Conservation (phyloP, 768 basidiomycete genomes). For the Boletellus emodensis region DNA sequence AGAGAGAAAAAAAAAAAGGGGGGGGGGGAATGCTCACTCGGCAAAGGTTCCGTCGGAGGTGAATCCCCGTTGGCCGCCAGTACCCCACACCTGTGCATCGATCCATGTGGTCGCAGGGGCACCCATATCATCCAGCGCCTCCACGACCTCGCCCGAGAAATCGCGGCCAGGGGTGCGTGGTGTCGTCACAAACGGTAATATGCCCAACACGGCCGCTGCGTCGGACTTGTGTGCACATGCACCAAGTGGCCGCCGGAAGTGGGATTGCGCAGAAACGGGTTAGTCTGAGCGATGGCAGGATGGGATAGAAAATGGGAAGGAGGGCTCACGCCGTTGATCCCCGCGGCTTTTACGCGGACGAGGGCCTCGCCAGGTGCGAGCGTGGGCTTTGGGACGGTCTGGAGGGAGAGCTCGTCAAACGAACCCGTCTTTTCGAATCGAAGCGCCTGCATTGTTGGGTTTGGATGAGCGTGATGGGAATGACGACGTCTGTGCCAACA, state of each 20-base stretch:
- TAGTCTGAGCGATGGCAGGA: neutral
- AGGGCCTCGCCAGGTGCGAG: constrained; percentile 32
- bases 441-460: constrained; percentile 29
- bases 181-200: constrained; percentile 30
- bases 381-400: constrained; percentile 23
- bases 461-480: neutral
- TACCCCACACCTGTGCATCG: constrained; percentile 33
- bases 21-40: constrained; percentile 21
- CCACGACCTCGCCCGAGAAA: constrained; percentile 34
- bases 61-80: constrained; percentile 31
- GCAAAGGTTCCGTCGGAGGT: constrained; percentile 32
- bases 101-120: constrained; percentile 18
- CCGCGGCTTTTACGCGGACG: constrained; percentile 31
- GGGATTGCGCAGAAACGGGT: neutral
- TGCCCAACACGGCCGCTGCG: constrained; percentile 26
- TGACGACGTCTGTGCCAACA: constrained; percentile 3
- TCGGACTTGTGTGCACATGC: constrained; percentile 21
- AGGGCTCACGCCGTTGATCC: constrained; percentile 31
- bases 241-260: neutral
- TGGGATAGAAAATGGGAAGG: neutral
- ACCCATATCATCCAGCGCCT: constrained; percentile 27
- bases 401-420: constrained; percentile 23
- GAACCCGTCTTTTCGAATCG: constrained; percentile 32
- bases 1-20: neutral
- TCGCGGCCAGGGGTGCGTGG: constrained; percentile 32